Percentiles rank a stretch among this genome's conserved stretches.
Conservation (phyloP, 2,329 filamentous ascomycete species). For the Aspergillus proliferans region DNA sequence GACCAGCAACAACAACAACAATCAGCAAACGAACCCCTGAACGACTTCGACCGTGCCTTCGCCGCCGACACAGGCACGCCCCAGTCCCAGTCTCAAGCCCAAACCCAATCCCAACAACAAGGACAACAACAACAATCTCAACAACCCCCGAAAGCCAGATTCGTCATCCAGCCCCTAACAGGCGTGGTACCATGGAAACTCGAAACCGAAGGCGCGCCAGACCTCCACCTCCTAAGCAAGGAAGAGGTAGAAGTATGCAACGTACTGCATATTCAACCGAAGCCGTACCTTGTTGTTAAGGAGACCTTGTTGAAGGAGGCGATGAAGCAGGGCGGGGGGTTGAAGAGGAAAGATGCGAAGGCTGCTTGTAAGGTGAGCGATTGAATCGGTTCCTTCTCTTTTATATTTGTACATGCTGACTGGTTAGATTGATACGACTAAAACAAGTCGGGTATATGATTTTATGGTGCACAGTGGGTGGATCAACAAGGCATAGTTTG, state of each 20-base stretch:
- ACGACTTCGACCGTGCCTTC: constrained; percentile 50
- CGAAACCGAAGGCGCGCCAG: constrained; percentile 65
- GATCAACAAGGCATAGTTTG: constrained; percentile 69
- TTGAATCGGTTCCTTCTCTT: constrained; percentile 18
- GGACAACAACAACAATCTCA: background rate
- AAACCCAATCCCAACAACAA: background rate
- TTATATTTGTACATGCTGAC: constrained; percentile 2
- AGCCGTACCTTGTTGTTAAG: constrained; percentile 92
- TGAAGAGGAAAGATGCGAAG: constrained; percentile 92
- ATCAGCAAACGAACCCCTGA: constrained; percentile 28
- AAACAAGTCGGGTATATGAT: constrained; percentile 81
- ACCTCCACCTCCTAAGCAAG: constrained; percentile 75
- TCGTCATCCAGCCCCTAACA: constrained; percentile 44
- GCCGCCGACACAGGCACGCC: constrained; percentile 42
- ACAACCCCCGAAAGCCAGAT: constrained; percentile 42
- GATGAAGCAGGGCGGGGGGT: constrained; percentile 73
- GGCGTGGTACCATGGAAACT: constrained; percentile 53
- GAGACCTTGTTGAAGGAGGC: constrained; percentile 87
- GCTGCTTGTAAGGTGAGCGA: constrained; percentile 60
- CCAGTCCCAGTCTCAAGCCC: constrained; percentile 8
- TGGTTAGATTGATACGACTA: constrained; percentile 69
- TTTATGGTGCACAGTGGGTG: constrained; percentile 91
- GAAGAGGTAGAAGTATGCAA: constrained; percentile 86
- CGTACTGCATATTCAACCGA: constrained; percentile 76
- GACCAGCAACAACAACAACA: constrained; percentile 18